Percentiles rank a stretch among this genome's conserved stretches.
phyloP scores from a whole-genome alignment of 257 asterid genomes.

The Apocynum venetum region DNA sequence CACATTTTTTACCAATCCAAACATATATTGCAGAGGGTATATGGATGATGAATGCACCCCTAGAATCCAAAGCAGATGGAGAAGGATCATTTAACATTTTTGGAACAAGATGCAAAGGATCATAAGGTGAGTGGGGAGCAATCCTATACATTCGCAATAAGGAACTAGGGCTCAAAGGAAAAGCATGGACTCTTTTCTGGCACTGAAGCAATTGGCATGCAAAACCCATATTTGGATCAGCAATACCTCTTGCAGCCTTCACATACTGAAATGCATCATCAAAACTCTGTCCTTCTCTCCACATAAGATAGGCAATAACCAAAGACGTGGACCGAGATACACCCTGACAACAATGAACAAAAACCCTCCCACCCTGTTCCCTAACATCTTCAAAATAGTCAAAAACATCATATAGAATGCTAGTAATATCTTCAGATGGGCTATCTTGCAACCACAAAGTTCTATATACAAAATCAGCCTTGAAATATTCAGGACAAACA shows the following conservation, averaged over 20 bases:
- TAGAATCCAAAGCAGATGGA: slow-evolving; percentile 42
- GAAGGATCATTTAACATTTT: slow-evolving; percentile 47
- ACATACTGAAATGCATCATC: slow-evolving; percentile 52
- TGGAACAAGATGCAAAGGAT: slow-evolving; percentile 50
- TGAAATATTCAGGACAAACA: slow-evolving; percentile 48
- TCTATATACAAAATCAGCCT: slow-evolving; percentile 39
- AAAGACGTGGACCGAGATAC: slow-evolving; percentile 52
- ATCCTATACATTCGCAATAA: slow-evolving; percentile 41
- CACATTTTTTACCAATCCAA: slow-evolving; percentile 48
- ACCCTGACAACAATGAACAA: slow-evolving; percentile 54
- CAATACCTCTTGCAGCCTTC: slow-evolving; percentile 50
- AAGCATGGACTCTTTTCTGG: slow-evolving; percentile 49
- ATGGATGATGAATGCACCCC: slow-evolving; percentile 48
- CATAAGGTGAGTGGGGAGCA: slow-evolving; percentile 51
- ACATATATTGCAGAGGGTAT: slow-evolving; percentile 41
- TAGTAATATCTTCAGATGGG: slow-evolving; percentile 54
- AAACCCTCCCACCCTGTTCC: slow-evolving; percentile 43
- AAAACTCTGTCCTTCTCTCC: slow-evolving; percentile 54
- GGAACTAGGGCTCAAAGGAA: slow-evolving; percentile 48
- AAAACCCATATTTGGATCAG: slow-evolving; percentile 57
- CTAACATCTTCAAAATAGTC: slow-evolving; percentile 55
- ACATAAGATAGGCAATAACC: slow-evolving; percentile 49
- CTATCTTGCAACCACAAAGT: slow-evolving; percentile 58
- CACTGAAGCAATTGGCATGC: slow-evolving; percentile 50
- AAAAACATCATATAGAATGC: slow-evolving; percentile 55